Base-by-base conservation (phyloP, 2,329 filamentous ascomycete genomes). In the Diaporthe aspalathi region DNA sequence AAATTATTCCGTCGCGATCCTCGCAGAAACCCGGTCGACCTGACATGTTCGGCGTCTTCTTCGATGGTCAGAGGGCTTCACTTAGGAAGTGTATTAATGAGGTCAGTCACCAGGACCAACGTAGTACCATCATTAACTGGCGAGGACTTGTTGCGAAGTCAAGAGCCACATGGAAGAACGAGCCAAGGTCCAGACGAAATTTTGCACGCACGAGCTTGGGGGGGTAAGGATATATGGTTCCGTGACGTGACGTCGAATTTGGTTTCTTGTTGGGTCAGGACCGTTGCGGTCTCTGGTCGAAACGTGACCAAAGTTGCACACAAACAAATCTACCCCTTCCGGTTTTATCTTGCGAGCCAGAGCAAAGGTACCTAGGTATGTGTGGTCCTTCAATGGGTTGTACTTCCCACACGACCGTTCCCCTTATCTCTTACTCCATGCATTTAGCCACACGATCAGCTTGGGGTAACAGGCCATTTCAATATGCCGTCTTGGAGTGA, bases 331-430 rank as follows among this genome's bases (percentile, higher is more conserved):
- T 65, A 65, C 43, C 60, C 45, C 29, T 65, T 65, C 45, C 29
- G 43, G 60, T 65, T 65, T 65, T 8, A 65, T 65, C 60, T 50
- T 65, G 60, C 60, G 60, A 65, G 29, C 60, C 29, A 65, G 43
- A 50, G 43, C 14, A 22, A 50, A 65, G 50, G 45, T 14, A 65
- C n/a, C n/a, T n/a, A n/a, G n/a, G n/a, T n/a, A n/a, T 63, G 43
- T 38, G 43, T 38, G 60, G 29, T 50, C 7, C 43, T 38, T 65
- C 14, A 49, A 50, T 27, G 12, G 45, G 43, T n/a, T 16, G 60
- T 50, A 29, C 45, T 50, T 65, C 60, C 49, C 60, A 50, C 60
- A 65, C 17, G 29, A n/a, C 11, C 17, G 17, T 50, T 43, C 7
- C 20, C 60, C 22, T 17, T 47, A 45, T 35, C 16, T 65, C 29